phyloP scores from a whole-genome alignment of 1,139 yeast genomes.

The Protomyces pachydermus region DNA sequence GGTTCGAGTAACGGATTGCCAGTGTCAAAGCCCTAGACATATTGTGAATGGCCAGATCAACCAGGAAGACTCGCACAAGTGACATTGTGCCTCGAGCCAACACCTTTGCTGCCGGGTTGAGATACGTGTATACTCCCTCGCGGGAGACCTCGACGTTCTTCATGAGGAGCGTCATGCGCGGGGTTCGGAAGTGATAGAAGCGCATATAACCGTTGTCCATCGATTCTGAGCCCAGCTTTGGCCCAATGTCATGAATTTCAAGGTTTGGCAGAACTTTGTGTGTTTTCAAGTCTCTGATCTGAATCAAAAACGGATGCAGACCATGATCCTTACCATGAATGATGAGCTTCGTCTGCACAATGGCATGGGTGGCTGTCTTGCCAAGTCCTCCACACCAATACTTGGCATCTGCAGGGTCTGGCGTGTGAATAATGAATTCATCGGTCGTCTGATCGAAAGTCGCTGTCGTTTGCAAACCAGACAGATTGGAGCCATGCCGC shows the following conservation, averaged over 20 bases:
- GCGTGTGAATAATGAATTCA: constrained; percentile 73
- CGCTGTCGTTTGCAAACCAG: constrained; percentile 85
- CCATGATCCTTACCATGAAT: constrained; percentile 92
- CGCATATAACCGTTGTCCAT: constrained; percentile 92
- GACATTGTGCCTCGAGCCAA: constrained; percentile 79
- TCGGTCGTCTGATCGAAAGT: constrained; percentile 63
- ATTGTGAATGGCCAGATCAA: constrained; percentile 72
- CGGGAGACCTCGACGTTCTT: constrained; percentile 68
- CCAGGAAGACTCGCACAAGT: constrained; percentile 88
- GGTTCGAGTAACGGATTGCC: constrained; percentile 83
- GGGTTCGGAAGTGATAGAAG: constrained; percentile 70
- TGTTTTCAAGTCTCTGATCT: constrained; percentile 62
- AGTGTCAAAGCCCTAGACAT: constrained; percentile 76
- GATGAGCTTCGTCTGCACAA: constrained; percentile 73
- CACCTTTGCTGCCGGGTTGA: constrained; percentile 87
- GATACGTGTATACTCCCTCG: constrained; percentile 58
- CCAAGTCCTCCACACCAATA: constrained; percentile 99
- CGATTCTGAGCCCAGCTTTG: constrained; percentile 54
- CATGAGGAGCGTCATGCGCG: constrained; percentile 76
- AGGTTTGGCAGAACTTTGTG: constrained; percentile 74
- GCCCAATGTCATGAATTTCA: constrained; percentile 84
- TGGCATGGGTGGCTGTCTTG: constrained; percentile 80
- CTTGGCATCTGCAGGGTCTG: constrained; percentile 85
- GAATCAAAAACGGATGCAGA: constrained; percentile 86
- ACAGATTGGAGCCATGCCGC: constrained; percentile 92